phyloP scores from a whole-genome alignment of 495 filamentous ascomycete species.

The Annulohypoxylon stygium region DNA sequence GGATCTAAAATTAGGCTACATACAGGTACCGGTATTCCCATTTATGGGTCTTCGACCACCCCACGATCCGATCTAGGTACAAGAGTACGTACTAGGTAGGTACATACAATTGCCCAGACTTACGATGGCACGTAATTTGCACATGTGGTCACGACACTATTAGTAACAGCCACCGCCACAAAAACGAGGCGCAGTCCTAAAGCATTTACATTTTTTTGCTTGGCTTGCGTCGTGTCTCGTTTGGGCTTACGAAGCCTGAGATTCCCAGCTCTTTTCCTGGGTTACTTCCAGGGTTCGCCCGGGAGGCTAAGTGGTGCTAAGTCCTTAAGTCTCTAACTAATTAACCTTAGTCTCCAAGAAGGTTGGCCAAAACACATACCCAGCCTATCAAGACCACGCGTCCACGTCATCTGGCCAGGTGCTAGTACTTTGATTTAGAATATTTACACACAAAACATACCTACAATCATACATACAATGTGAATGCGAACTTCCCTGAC shows the following conservation, averaged over 20 bases:
- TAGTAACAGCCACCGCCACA: conserved; percentile 27
- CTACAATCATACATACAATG: neutral
- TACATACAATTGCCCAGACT: no score
- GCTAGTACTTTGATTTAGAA: conserved; percentile 20
- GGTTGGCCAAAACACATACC: conserved; percentile 9
- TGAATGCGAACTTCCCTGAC: no score
- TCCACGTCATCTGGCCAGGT: conserved; percentile 45
- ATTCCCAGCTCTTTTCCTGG: neutral
- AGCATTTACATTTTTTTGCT: neutral
- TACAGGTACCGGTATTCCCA: no score
- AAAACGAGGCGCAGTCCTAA: conserved; percentile 23
- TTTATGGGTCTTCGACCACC: no score
- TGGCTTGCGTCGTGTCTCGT: conserved; percentile 31
- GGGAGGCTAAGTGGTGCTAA: neutral
- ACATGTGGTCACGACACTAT: no score
- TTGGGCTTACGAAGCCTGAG: conserved; percentile 21
- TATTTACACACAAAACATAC: conserved; percentile 10
- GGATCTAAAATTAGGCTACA: conserved; percentile 33
- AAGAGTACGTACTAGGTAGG: no score
- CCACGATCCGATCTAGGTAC: no score
- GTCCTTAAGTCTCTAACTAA: neutral
- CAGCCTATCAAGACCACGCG: conserved; percentile 34
- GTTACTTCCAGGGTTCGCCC: neutral
- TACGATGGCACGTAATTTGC: no score
- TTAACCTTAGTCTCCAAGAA: neutral